Base-by-base conservation (phyloP, 192 early-diverging fungal genomes). In the Ambispora gerdemannii region DNA sequence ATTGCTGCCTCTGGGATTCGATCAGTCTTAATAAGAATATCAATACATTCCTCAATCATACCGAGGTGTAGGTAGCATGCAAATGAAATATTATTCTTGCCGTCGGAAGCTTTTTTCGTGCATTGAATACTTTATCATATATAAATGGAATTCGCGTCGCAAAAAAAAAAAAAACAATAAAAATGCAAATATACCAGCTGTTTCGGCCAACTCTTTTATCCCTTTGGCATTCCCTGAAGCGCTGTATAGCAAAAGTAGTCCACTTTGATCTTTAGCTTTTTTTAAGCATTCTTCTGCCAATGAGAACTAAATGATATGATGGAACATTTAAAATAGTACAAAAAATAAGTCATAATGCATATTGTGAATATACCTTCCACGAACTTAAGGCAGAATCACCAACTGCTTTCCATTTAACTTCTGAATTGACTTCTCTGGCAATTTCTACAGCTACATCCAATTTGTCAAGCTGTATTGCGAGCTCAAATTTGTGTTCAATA, bases 1-100 rank as follows among this genome's bases (percentile, higher is more conserved):
- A 97, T 84, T 27, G 96, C 95, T 0, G 97, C 97, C 76, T 99
- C 97, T 7, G 96, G 90, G 34, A 94, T 83, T 53, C 97, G 91
- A 31, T 93, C 89, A 32, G 93, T 92, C 58, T 87, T 81, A 55
- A 94, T 80, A 50, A 99, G 80, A n/a, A 98, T 79, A 17, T 92
- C 92, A 53, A 96, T 86, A 69, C 93, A 93, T 36, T 92, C 84
- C 64, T 94, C 87, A 22, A 91, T 74, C 33, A 90, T 82, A 49
- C 89, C 89, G 25, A 91, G 80, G 60, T 88, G 74, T 71, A 92
- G 84, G 76, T 89, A 86, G 75, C 91, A 92, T 24, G 87, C 79
- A 79, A 98, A 96, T 0, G 96, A 91, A 72, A 98, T 91, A 76
- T 99, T 98, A 81, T 89, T 92, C 59, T 92, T 90, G 30, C 92